These are phyloP conservation scores for Hypoxylon subgilvum DNA, from an alignment of 495 filamentous ascomycete species.

Conservation along the genomic window DNA sequence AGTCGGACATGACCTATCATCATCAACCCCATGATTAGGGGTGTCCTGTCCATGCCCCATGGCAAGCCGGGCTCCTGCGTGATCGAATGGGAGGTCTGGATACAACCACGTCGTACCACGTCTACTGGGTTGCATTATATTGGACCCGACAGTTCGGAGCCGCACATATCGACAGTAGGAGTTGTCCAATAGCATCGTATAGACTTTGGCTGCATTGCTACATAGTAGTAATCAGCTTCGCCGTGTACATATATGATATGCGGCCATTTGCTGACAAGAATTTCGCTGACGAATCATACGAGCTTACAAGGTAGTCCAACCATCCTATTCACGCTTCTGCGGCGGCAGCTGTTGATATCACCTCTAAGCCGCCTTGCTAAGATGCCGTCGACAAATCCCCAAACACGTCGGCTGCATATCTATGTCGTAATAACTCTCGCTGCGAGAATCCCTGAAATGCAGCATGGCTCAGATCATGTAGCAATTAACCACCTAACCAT, in stretches of 20 bases:
- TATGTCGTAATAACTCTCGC: background rate
- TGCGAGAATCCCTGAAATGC: conserved; percentile 1
- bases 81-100: background rate
- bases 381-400: background rate
- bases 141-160: conserved; percentile 47
- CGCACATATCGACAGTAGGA: conserved; percentile 15
- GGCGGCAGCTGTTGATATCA: too few species aligned
- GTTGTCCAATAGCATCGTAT: conserved; percentile 19
- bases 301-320: background rate
- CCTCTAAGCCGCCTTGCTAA: too few species aligned
- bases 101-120: conserved; percentile 15
- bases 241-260: too few species aligned
- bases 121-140: conserved; percentile 23
- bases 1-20: conserved; percentile 5
- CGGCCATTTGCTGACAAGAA: conserved; percentile 22
- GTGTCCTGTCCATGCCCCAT: conserved; percentile 5
- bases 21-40: conserved; percentile 2
- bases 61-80: conserved; percentile 6
- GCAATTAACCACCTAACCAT: background rate
- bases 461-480: conserved; percentile 8
- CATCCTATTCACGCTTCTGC: background rate
- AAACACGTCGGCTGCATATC: conserved; percentile 13
- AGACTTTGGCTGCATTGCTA: background rate
- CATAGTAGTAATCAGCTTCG: conserved; percentile 23
- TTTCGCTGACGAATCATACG: conserved; percentile 22